Base-by-base conservation (phyloP, 2,329 filamentous ascomycete species). In the Colletotrichum neosansevieriae region DNA sequence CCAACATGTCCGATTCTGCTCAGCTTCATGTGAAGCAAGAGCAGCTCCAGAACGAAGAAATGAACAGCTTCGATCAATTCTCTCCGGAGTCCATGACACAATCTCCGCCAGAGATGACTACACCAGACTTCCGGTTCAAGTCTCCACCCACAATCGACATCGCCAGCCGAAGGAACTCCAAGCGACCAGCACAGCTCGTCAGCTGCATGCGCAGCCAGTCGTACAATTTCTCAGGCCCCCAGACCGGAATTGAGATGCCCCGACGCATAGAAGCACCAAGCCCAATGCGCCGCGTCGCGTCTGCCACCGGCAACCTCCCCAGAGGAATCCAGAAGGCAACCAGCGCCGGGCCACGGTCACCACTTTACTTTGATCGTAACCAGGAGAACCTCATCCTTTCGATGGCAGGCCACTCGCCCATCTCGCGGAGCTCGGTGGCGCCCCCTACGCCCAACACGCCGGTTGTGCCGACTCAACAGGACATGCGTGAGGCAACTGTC, bases 231-330 rank as follows among this genome's bases (percentile, higher is more conserved):
- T 59, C 71, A 3, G 76, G 74, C 29, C 82, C 84, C 7, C 85
- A 83, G 75, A 84, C 84, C 0, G 83, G 80, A 2, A 71, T 84
- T 5, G 86, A 88, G n/a, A 75, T 80, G 60, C 73, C 79, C 17
- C 81, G 82, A 72, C 78, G 84, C 36, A 71, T 77, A 17, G 85
- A 87, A 24, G 76, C 80, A 17, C 77, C 81, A 2, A 81, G 81
- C 67, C 82, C 84, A 2, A 86, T 88, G 77, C 82, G 85, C 24
- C 83, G 86, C 47, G 86, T 88, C 49, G 82, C 83, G 13, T 88
- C 86, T 2, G 81, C 84, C 9, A 83, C 81, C 4, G 83, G 85
- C 6, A 76, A 72, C 56, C 74, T 81, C 51, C 70, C 77, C 40
- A 79, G 78, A 12, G 77, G 83, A 19, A 80, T 85, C 13, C 80